phyloP scores from a whole-genome alignment of 352 stramenopile species.

The Phytophthora litchii region DNA sequence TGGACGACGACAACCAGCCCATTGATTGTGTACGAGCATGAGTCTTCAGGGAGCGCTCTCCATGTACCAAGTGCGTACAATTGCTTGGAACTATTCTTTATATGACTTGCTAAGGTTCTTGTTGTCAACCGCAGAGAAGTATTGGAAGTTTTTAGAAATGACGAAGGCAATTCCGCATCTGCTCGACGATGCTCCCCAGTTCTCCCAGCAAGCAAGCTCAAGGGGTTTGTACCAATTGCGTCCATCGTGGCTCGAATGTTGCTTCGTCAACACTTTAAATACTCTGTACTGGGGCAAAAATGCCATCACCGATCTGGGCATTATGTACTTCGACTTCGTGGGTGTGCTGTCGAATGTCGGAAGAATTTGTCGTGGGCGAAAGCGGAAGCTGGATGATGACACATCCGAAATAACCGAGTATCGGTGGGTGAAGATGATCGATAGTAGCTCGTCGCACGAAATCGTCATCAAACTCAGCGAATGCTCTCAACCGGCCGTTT shows the following conservation, averaged over 20 bases:
- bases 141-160: conserved; percentile 57
- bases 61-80: conserved; percentile 45
- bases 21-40: conserved; percentile 42
- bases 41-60: conserved; percentile 34
- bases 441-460: conserved; percentile 50
- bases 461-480: conserved; percentile 50
- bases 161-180: conserved; percentile 31
- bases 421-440: conserved; percentile 73
- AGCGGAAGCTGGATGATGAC: conserved; percentile 26
- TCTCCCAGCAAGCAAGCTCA: conserved; percentile 1
- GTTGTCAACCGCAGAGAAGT: conserved; percentile 44
- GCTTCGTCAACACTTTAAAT: conserved; percentile 46
- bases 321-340: conserved; percentile 69
- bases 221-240: conserved; percentile 7
- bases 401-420: conserved; percentile 30
- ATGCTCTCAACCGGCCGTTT: conserved; percentile 51
- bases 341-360: conserved; percentile 63
- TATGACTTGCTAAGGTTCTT: conserved; percentile 2
- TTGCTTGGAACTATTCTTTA: background rate
- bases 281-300: conserved; percentile 33
- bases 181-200: conserved; percentile 10
- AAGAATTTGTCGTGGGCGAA: conserved; percentile 41
- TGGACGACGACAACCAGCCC: conserved; percentile 12
- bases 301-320: conserved; percentile 8
- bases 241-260: conserved; percentile 52